Base-by-base conservation (phyloP, 257 asterid species). In the Solanum neorickii region DNA sequence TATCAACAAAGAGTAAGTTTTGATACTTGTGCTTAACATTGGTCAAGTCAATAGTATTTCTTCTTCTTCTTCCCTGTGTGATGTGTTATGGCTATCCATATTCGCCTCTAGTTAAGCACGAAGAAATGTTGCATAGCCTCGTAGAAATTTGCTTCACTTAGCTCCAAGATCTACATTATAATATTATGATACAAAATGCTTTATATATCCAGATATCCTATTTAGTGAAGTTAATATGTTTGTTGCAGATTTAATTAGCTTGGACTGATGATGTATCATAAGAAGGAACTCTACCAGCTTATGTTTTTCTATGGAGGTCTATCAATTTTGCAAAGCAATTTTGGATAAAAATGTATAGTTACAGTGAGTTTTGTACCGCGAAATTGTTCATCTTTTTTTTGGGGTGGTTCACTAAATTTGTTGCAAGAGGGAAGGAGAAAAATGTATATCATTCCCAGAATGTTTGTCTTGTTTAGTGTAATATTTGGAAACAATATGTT, bases 271-370 rank as follows among this genome's bases (percentile, higher is more conserved):
- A 82, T 82, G 69, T 49, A 39, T 42, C 62, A 59, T 46, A 66
- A 41, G 27, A 16, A n/a, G 87, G 65, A 66, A 66, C 11, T 21
- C 39, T n/a, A 60, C 37, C 76, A 12, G 76, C n/a, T 49, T 80
- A 82, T 82, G 73, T 35, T 83, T 82, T 56, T 42, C 66, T 18
- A 4, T 21, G 16, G 44, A 52, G 75, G 72, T 49, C 21, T 46
- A 75, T 77, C 69, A 88, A 83, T 60, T 59, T 85, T 88, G 84
- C 80, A 31, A 46, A 60, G 82, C 87, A 73, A 73, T 41, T 46
- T 85, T 52, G 59, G 35, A 75, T 73, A 42, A 77, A 87, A 49
- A 69, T 84, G 87, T 84, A 88, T 75, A 88, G 87, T 20, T 33
- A 87, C 87, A 21, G 16, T 29, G 52, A 69, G 23, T 77, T 42